Conservation (phyloP, 306 rosid genomes). For the Abrus precatorius region DNA sequence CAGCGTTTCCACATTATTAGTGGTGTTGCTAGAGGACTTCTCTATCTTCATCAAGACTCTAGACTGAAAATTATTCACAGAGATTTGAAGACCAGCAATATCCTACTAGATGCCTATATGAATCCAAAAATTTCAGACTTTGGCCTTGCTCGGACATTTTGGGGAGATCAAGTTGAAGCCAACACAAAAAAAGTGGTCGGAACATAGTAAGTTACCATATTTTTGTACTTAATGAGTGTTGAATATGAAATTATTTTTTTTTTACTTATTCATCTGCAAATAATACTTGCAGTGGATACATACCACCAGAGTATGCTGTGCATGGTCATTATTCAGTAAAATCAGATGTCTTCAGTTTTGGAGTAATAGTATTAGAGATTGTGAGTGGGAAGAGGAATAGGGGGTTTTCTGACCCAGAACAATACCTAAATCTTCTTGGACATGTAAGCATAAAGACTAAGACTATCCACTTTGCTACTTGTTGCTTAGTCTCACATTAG, state of each 20-base stretch:
- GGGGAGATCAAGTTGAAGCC: constrained; percentile 37
- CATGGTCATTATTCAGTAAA: constrained; percentile 21
- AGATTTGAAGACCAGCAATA: neutral
- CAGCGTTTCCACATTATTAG: constrained; percentile 15
- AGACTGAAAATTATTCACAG: too few species aligned
- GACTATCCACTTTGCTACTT: neutral
- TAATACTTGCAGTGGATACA: constrained; percentile 38
- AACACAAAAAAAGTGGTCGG: constrained; percentile 31
- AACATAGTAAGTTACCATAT: constrained; percentile 27
- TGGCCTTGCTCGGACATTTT: neutral
- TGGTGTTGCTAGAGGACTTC: constrained; percentile 31
- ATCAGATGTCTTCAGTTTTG: constrained; percentile 41
- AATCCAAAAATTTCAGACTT: constrained; percentile 41
- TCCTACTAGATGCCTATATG: constrained; percentile 20
- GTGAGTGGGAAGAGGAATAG: neutral
- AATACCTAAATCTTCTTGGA: constrained; percentile 36
- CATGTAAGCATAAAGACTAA: constrained; percentile 10
- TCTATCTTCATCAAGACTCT: constrained; percentile 15
- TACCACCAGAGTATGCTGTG: constrained; percentile 31
- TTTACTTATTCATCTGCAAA: neutral
- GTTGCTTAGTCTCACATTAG: neutral
- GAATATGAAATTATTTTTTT: neutral
- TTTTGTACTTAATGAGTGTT: neutral
- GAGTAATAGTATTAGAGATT: constrained; percentile 32
- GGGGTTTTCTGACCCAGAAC: neutral